Conservation (phyloP, 2,329 filamentous ascomycete genomes). For the Beauveria bassiana region DNA sequence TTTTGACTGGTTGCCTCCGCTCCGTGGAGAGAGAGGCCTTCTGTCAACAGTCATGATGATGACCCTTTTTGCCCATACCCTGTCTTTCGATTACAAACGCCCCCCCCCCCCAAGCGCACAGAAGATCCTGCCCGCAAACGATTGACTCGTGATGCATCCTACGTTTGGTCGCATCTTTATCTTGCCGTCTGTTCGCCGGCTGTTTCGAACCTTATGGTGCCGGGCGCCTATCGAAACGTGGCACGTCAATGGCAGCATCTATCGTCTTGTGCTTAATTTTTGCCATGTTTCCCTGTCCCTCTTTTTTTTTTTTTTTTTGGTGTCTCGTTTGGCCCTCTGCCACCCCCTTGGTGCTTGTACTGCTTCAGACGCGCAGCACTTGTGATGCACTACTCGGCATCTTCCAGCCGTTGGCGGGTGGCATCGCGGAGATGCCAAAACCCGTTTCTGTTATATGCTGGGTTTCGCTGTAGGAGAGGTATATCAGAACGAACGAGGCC, state of each 20-base stretch:
- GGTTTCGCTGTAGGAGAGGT: background rate
- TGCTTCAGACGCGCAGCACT: background rate
- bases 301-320: background rate
- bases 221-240: background rate
- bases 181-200: background rate
- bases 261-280: background rate
- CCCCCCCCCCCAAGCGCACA: background rate
- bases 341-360: slow-evolving; percentile 6
- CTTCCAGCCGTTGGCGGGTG: slow-evolving; percentile 9
- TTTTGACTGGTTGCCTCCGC: background rate
- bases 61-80: background rate
- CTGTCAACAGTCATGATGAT: background rate
- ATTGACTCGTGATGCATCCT: background rate
- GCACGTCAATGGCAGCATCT: background rate
- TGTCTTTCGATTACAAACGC: background rate
- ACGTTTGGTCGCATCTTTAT: background rate
- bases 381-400: slow-evolving; percentile 7
- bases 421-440: background rate
- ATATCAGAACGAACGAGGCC: background rate
- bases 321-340: background rate
- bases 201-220: background rate
- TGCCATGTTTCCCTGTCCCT: background rate
- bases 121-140: no score
- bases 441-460: background rate
- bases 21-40: background rate